Base-by-base conservation (phyloP, 2,329 filamentous ascomycete species). In the Colletotrichum sp. region DNA sequence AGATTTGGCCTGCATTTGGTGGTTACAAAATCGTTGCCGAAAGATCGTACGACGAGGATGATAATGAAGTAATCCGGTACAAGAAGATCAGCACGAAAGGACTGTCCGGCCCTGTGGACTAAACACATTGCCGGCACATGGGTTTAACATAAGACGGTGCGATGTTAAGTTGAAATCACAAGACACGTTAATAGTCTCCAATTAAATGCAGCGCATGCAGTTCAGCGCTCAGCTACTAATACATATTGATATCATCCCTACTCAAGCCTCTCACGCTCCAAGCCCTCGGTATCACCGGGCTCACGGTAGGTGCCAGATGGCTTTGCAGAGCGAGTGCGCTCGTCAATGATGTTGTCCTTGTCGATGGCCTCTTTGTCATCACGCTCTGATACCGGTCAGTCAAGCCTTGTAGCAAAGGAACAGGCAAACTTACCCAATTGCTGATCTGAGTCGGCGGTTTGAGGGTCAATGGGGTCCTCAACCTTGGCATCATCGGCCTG, bases 11-110 rank as follows among this genome's bases (percentile, higher is more conserved):
- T 0, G 82, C 83, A 4, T 80, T 90, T 34, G 87, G 88, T 9
- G 89, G 88, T 0, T 90, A 91, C 78, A 86, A 85, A 79, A 81
- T 91, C 52, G 86, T 88, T 3, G 86, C 87, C 0, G 86, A 88
- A 36, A 83, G 87, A 8, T 82, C 81, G 0, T 81, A 87, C 16
- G 84, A 87, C 24, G 86, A 88, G 12, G 78, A 80, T 16, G 86
- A 82, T 0, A 81, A 78, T 2, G 87, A 89, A 75, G 83, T 87
- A 0, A 82, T 88, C 1, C 80, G 84, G 32, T 89, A 89, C 72
- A 78, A 79, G 9, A 87, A 84, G 77, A 72, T 86, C 24, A 71
- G 60, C 57, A 77, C 68, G 6, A 73, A 69, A 24, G 26, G 65
- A 0, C 30, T 57, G 2, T 59, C 44, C 5, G 69, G 77, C 3